phyloP scores from a whole-genome alignment of 2,329 filamentous ascomycete species.

The Rosellinia necatrix region DNA sequence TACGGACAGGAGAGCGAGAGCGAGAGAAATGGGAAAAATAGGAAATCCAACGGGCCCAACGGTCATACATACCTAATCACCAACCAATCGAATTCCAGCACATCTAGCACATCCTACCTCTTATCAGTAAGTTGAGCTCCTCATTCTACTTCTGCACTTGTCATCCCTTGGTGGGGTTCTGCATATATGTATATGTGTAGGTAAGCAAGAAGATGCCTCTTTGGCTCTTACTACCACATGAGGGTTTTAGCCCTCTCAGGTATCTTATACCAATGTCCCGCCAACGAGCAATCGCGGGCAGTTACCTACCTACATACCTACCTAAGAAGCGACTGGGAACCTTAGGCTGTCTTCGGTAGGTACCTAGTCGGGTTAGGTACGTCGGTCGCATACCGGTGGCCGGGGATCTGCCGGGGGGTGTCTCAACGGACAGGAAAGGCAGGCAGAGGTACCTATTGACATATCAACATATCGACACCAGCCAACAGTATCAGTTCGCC shows the following conservation, averaged over 20 bases:
- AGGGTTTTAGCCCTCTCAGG: constrained; percentile 24
- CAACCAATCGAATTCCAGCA: too few relatives aligned
- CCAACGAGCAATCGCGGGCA: too few relatives aligned
- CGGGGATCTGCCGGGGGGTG: constrained; percentile 12
- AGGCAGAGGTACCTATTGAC: neutral
- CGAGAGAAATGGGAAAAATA: too few relatives aligned
- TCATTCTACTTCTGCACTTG: neutral
- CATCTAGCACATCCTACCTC: too few relatives aligned
- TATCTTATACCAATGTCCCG: neutral
- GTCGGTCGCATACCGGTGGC: neutral
- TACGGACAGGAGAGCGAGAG: too few relatives aligned
- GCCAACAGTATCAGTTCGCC: too few relatives aligned
- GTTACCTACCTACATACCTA: neutral
- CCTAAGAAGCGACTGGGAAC: neutral
- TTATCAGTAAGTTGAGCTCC: neutral
- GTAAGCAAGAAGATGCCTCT: neutral
- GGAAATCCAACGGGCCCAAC: too few relatives aligned
- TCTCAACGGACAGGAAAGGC: too few relatives aligned
- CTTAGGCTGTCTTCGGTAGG: neutral
- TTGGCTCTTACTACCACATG: neutral
- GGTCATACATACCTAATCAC: too few relatives aligned
- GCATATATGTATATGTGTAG: neutral
- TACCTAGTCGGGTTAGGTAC: too few relatives aligned
- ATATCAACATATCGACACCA: too few relatives aligned
- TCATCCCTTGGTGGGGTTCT: neutral